These are phyloP conservation scores for Clarireedia homoeocarpa DNA, from an alignment of 2,329 filamentous ascomycete species.

Conservation along the genomic window DNA sequence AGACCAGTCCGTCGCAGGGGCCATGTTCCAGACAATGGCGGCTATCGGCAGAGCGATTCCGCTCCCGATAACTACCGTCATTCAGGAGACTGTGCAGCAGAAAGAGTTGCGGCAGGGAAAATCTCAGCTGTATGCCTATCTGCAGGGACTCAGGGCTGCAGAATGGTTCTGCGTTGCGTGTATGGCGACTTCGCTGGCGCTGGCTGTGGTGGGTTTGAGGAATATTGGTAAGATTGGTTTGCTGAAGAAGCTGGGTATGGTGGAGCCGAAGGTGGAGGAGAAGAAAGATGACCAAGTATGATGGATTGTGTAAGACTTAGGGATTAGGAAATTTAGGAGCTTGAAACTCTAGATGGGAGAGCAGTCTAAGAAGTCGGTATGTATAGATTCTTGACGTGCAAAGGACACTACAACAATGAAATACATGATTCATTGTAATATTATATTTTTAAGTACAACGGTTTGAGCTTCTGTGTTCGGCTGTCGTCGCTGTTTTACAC, in stretches of 20 bases:
- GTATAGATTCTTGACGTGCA: no score
- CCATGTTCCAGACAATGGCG: conserved; percentile 58
- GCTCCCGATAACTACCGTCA: conserved; percentile 55
- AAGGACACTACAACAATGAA: no score
- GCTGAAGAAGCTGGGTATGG: conserved; percentile 21
- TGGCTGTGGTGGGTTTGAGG: conserved; percentile 11
- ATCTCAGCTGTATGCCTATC: conserved; percentile 3
- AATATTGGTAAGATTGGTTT: conserved; percentile 26
- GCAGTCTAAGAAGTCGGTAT: no score
- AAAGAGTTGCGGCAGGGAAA: conserved; percentile 32
- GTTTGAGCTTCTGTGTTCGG: no score
- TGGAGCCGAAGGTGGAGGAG: background rate
- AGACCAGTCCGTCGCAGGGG: conserved; percentile 61
- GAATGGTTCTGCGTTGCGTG: conserved; percentile 22
- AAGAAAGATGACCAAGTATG: background rate
- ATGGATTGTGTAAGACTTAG: background rate
- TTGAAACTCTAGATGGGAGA: no score
- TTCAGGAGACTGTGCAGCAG: conserved; percentile 56
- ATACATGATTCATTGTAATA: no score
- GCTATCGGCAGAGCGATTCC: conserved; percentile 60
- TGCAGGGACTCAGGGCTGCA: conserved; percentile 18
- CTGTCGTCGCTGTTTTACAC: no score
- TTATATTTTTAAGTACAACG: no score
- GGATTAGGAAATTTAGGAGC: no score
- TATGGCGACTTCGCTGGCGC: conserved; percentile 12